Conservation (phyloP, 208 protist genomes). For the Naegleria gruberi region DNA sequence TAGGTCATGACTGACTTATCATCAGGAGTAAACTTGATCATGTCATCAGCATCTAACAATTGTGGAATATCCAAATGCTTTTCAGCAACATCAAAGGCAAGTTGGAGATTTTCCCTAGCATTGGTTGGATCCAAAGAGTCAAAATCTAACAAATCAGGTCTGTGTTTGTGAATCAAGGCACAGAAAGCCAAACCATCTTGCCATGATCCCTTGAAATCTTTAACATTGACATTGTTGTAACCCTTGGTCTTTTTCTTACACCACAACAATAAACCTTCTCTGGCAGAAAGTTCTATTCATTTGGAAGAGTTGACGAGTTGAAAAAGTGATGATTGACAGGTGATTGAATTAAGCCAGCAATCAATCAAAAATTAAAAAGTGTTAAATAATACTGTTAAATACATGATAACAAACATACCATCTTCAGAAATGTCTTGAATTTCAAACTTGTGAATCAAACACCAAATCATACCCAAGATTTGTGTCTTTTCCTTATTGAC, state of each 20-base stretch:
- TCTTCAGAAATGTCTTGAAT: constrained; percentile 48
- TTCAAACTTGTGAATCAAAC: constrained; percentile 44
- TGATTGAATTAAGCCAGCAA: too few species aligned
- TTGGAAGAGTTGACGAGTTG: background rate
- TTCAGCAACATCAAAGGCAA: constrained; percentile 36
- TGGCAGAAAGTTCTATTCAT: constrained; percentile 16
- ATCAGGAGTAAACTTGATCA: constrained; percentile 33
- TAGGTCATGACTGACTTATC: constrained; percentile 34
- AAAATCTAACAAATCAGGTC: constrained; percentile 37
- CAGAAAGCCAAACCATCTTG: constrained; percentile 36
- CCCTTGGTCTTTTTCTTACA: constrained; percentile 29
- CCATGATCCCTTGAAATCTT: constrained; percentile 31
- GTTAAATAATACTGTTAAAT: too few species aligned
- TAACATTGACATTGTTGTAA: constrained; percentile 30
- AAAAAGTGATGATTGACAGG: too few species aligned
- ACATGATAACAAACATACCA: background rate
- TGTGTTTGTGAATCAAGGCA: constrained; percentile 37
- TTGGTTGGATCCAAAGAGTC: constrained; percentile 24
- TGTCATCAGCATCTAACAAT: constrained; percentile 34
- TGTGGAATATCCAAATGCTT: constrained; percentile 26
- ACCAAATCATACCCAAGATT: constrained; percentile 53
- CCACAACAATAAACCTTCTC: constrained; percentile 37
- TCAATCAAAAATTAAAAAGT: too few species aligned
- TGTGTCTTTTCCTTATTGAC: constrained; percentile 32
- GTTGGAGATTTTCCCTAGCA: constrained; percentile 25